phyloP scores from a whole-genome alignment of 164 flowering plant species.

The Vitis rupestris region DNA sequence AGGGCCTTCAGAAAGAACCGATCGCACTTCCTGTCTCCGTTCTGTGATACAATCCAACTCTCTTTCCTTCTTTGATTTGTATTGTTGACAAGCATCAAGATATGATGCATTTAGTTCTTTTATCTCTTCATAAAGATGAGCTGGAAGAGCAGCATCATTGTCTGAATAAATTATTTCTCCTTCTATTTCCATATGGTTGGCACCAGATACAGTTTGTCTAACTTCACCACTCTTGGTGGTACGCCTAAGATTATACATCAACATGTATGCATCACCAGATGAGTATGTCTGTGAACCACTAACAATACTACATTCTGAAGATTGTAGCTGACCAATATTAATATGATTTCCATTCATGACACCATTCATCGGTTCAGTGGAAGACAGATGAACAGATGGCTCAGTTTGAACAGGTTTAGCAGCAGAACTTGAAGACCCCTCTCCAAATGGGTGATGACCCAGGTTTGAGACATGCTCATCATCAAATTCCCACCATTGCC shows the following conservation, averaged over 20 bases:
- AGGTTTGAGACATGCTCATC: constrained; percentile 84
- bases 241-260: constrained; percentile 68
- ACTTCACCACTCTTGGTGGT: constrained; percentile 17
- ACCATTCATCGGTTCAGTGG: constrained; percentile 23
- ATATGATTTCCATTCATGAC: constrained; percentile 36
- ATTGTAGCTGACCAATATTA: constrained; percentile 18
- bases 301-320: constrained; percentile 26
- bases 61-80: constrained; percentile 53
- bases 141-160: constrained; percentile 44
- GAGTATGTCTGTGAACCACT: constrained; percentile 49
- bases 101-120: constrained; percentile 46
- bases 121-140: constrained; percentile 66
- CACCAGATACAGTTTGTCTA: constrained; percentile 3
- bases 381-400: constrained; percentile 17
- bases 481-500: constrained; percentile 98
- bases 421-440: constrained; percentile 45
- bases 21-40: constrained; percentile 76
- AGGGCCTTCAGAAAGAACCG: constrained; percentile 80
- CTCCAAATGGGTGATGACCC: constrained; percentile 86
- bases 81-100: constrained; percentile 50
- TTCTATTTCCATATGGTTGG: constrained; percentile 24
- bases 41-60: constrained; percentile 49
- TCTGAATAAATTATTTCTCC: constrained; percentile 11
- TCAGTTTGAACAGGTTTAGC: constrained; percentile 36
- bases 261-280: constrained; percentile 93